Percentiles rank a stretch among this genome's conserved stretches.
phyloP scores from a whole-genome alignment of 2,329 filamentous ascomycete species.

The Colletotrichum truncatum region DNA sequence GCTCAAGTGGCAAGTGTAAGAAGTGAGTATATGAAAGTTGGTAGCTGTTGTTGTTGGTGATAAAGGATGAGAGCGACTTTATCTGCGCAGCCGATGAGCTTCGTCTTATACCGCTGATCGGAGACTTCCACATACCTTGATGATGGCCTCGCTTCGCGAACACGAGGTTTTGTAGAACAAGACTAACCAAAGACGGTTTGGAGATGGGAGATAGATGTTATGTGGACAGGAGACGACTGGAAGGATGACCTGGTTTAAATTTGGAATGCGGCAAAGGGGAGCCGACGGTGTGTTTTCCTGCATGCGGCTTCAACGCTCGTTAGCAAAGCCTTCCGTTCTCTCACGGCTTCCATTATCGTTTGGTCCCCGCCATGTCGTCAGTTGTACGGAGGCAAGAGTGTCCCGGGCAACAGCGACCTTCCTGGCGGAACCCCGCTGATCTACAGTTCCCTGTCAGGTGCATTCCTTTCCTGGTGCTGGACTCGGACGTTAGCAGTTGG shows the following conservation, averaged over 20 bases:
- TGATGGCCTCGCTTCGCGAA: not conserved
- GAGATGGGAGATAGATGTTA: not conserved
- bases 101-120: not conserved
- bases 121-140: not conserved
- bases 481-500: not conserved
- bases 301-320: not conserved
- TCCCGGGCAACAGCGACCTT: not conserved
- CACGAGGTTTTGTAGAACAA: not conserved
- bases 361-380: constrained; percentile 1
- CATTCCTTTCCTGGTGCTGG: not conserved
- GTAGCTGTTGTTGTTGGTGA: not conserved
- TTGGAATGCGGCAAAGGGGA: not conserved
- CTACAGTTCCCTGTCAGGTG: not conserved
- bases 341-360: not conserved
- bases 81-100: not conserved
- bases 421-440: constrained; percentile 18
- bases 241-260: not conserved
- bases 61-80: not conserved
- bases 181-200: not conserved
- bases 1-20: not conserved
- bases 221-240: not conserved
- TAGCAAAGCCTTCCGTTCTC: not conserved
- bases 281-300: not conserved
- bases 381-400: not conserved
- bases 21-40: too few relatives aligned